Base-by-base conservation (phyloP, 192 early-diverging fungal species). In the Chytriomyces confervae region DNA sequence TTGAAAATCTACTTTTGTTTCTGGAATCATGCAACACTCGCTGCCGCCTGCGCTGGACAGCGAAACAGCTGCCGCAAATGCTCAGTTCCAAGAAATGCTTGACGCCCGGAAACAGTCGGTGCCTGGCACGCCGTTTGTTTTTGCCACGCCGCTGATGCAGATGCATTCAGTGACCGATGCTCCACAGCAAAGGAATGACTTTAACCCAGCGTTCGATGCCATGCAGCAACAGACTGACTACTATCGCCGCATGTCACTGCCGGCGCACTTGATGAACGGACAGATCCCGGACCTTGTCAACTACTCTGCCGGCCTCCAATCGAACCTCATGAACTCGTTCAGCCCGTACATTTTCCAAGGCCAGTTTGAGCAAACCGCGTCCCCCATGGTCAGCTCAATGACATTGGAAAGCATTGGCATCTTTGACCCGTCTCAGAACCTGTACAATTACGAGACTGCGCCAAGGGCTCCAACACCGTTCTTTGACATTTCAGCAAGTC, bases 301-400 rank as follows among this genome's bases (percentile, higher is more conserved):
- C 16, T 68, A 68, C 45, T 68, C 66, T 46, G 53, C 13, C 16
- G 36, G 36, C 36, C 13, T 68, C 43, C 66, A 68, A 29, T 47
- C 66, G 13, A 48, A 68, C 66, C 66, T 68, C 44, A 68, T 68
- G 43, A 68, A 68, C 47, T 68, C 66, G 16, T 68, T 68, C 66
- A 47, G 13, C 47, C 66, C 66, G 43, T 68, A 68, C 66, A 68
- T 68, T 27, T 18, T 68, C 16, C 66, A 68, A 48, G 20, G 20
- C 53, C 66, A 68, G 5, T 68, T 68, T 47, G 66, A 68, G 16
- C 43, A 36, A 27, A 46, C 16, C 27, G 13, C 44, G 1, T 48
- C 29, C 4, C 66, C 66, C 44, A 43, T 68, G 43, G 66, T 47
- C 47, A 29, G 46, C 66, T 68, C 66, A 1, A 43, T 68, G 43